Percentiles rank a stretch among this genome's conserved stretches.
Conservation (phyloP, 2,329 filamentous ascomycete species). For the Seiridium cupressi region DNA sequence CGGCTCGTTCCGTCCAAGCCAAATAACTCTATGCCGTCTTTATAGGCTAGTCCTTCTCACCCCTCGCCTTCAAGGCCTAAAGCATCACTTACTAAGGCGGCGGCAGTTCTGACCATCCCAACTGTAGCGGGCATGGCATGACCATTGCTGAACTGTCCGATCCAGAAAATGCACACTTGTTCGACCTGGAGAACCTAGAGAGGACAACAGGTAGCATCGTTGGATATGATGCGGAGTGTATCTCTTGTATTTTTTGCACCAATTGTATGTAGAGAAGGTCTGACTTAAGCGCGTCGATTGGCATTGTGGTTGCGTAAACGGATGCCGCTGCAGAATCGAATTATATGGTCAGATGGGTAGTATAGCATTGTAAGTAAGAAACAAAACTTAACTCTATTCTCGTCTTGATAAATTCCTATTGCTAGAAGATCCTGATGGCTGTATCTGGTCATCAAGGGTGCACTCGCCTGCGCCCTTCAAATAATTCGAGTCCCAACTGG, state of each 20-base stretch:
- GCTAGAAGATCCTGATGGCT: too few species aligned
- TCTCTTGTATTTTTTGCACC: not conserved
- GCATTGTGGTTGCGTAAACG: not conserved
- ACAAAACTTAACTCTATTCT: too few species aligned
- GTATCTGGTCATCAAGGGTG: too few species aligned
- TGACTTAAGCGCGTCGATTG: not conserved
- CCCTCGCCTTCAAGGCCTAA: not conserved
- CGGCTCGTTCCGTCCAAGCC: not conserved
- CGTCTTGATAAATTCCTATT: too few species aligned
- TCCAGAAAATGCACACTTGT: not conserved
- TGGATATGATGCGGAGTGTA: not conserved
- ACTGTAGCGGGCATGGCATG: not conserved
- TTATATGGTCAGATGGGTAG: not conserved
- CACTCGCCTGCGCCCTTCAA: too few species aligned
- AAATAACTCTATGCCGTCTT: not conserved
- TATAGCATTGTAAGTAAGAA: too few species aligned
- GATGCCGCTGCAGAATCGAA: not conserved
- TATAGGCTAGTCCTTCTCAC: not conserved
- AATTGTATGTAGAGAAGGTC: not conserved
- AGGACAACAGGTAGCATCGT: not conserved
- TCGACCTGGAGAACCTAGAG: not conserved
- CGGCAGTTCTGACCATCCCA: not conserved
- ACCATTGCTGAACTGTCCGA: not conserved
- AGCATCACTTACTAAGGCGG: not conserved
- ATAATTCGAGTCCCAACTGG: too few species aligned